Conservation (phyloP, 208 protist genomes). For the Leishmania aethiopica region DNA sequence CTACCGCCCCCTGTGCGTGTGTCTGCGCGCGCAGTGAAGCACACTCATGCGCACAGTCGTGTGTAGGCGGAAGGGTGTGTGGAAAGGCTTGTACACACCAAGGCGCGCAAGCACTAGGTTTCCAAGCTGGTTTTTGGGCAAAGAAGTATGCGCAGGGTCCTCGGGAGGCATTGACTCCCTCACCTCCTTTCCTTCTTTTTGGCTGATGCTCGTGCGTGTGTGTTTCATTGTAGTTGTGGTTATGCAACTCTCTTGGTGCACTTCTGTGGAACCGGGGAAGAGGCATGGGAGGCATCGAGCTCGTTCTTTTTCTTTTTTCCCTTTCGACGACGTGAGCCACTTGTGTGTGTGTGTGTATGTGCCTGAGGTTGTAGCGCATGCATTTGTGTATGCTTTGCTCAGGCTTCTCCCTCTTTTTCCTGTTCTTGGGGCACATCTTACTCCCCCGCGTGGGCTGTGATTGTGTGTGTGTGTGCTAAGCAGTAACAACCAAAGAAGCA, state of each 20-base stretch:
- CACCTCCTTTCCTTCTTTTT: conserved; percentile 12
- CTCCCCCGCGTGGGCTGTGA: background rate
- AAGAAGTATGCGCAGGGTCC: conserved; percentile 11
- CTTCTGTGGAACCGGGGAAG: background rate
- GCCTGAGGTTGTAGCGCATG: background rate
- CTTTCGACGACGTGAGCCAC: conserved; percentile 10
- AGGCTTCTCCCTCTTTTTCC: background rate
- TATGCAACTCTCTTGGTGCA: background rate
- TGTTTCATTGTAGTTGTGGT: background rate
- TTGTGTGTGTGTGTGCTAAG: conserved; percentile 4
- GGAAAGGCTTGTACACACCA: conserved; percentile 4
- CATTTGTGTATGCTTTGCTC: background rate
- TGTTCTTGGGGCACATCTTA: background rate
- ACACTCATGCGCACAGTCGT: background rate
- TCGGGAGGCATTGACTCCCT: background rate
- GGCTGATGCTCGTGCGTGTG: background rate
- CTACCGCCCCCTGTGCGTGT: background rate
- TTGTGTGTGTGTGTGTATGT: background rate
- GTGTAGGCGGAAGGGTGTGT: background rate
- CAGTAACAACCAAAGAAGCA: background rate
- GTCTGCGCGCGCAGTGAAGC: background rate
- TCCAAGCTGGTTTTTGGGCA: conserved; percentile 1
- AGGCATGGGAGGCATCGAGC: background rate
- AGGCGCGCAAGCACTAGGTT: background rate
- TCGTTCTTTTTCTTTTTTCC: conserved; percentile 7